Percentiles rank a stretch among this genome's conserved stretches.
Evolutionary conservation across 2,329 filamentous ascomycete species (phyloP).

Genomic region (Fusarium hainanense): DNA sequence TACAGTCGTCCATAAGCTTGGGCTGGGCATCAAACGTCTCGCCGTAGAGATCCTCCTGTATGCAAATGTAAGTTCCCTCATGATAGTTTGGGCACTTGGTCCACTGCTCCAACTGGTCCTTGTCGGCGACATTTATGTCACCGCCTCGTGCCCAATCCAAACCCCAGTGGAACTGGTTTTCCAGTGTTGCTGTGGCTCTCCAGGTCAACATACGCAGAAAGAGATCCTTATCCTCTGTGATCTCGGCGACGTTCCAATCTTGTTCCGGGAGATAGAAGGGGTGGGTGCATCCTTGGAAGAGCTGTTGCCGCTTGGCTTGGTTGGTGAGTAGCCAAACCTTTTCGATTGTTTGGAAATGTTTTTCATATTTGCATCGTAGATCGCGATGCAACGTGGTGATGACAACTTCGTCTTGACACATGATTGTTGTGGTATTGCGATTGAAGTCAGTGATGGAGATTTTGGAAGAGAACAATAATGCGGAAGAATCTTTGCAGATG

Average conservation of each 20-base stretch:
- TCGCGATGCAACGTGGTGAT: background rate
- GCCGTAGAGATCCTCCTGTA: background rate
- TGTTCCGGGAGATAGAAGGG: slow-evolving; percentile 31
- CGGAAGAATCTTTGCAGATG: background rate
- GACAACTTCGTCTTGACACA: background rate
- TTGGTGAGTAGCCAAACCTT: background rate
- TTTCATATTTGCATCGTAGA: background rate
- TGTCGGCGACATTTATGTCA: too few species aligned
- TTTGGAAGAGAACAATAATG: background rate
- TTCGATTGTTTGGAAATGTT: background rate
- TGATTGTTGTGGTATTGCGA: background rate
- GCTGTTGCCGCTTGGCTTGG: background rate
- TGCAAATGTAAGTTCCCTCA: background rate
- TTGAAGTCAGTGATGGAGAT: too few species aligned
- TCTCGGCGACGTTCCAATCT: slow-evolving; percentile 58
- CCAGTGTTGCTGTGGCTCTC: slow-evolving; percentile 50
- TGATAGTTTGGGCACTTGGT: too few species aligned
- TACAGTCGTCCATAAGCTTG: background rate
- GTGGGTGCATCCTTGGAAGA: slow-evolving; percentile 32
- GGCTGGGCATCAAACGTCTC: background rate
- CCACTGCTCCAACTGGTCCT: too few species aligned
- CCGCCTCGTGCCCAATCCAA: too few species aligned
- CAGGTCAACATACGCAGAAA: slow-evolving; percentile 54
- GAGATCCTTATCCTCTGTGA: slow-evolving; percentile 51
- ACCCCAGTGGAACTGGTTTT: slow-evolving; percentile 52